Evolutionary conservation across 768 basidiomycete species (phyloP), one percentile per base, ranked within the genome.

Genomic region (Agaricus bisporus): DNA sequence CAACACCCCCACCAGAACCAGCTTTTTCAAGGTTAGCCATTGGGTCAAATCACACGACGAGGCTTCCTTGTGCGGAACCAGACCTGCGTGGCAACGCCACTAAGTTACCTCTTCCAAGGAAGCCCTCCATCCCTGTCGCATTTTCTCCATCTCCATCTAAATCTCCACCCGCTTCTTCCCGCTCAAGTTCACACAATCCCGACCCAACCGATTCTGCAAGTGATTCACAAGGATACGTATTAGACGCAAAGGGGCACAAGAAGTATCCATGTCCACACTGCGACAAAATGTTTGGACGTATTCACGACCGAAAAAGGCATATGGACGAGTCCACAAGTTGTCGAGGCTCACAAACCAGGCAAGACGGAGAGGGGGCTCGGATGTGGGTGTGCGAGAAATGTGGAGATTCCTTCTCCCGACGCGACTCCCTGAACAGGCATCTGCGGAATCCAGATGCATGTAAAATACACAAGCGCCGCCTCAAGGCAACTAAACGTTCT

Each of bases 301-400:
- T 29, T 17, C 51, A 52, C 32, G 51, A 52, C 37, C 18, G 51
- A 14, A 52, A 52, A 42, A 35, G 51, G 20, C 51, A 52, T 14
- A 52, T 52, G 51, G 51, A 52, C 42, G 51, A 52, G 43, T 52
- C 51, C 12, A 52, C 51, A 28, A 52, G 51, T 37, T 52, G 51
- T 26, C 44, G 51, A 38, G 51, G 51, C 18, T 12, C 42, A 36
- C 48, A 48, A 22, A 10, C 45, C 10, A 35, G 36, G 22, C 42
- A 25, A 22, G 51, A 52, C 14, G 42, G 14, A 1, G 51, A 36
- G n/a, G n/a, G 32, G 7, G 15, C 41, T 12, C 51, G 42, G 35
- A 52, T 44, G 51, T 52, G 51, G 51, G 43, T 52, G 8, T 52
- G 51, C 22, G 32, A 32, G 15, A 44, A 22, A 26, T 52, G 51